Base-by-base conservation (phyloP, 257 asterid species). In the Nicotiana paniculata region DNA sequence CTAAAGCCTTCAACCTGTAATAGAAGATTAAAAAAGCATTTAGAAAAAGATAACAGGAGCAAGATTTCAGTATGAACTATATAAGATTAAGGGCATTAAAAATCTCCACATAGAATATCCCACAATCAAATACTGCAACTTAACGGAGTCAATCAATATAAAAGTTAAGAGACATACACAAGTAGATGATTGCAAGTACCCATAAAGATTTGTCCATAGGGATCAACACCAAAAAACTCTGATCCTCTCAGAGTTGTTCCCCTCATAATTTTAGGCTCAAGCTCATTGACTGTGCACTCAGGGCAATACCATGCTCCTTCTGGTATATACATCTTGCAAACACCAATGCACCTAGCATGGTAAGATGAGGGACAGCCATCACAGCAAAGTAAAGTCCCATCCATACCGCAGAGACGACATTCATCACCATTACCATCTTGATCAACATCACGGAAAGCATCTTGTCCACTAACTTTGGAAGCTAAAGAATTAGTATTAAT, bases 351-450 rank as follows among this genome's bases (percentile, higher is more conserved):
- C 87, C 97, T 90, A 58, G 94, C 81, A 85, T 94, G 98, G 87
- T 88, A 94, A 78, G 93, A 90, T 58, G 93, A 89, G 0, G 97
- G 98, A 83, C 98, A 94, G 59, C 98, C 97, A 84, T 94, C 97
- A 84, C 98, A 94, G 81, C 98, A 94, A 82, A 94, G 89, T 85
- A 94, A 85, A 35, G 87, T 83, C 58, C 98, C 98, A 65, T 94
- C 98, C 98, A 94, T 94, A 82, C 98, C 94, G 84, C 98, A 92
- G 81, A 94, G 93, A 82, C 91, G 92, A 66, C 98, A 94, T 82
- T 94, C 98, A 85, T 94, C 98, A 76, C 97, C 93, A 87, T 94
- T 92, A 28, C 85, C 91, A 85, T 94, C 95, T 69, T 91, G 92
- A 66, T 89, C 95, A 57, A 80, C 79, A 59, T 74, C 85, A 26